Percentiles rank a stretch among this genome's conserved stretches.
Evolutionary conservation across 1,284 basidiomycete species (phyloP).

Genomic region (Ceraceosorus guamensis): DNA sequence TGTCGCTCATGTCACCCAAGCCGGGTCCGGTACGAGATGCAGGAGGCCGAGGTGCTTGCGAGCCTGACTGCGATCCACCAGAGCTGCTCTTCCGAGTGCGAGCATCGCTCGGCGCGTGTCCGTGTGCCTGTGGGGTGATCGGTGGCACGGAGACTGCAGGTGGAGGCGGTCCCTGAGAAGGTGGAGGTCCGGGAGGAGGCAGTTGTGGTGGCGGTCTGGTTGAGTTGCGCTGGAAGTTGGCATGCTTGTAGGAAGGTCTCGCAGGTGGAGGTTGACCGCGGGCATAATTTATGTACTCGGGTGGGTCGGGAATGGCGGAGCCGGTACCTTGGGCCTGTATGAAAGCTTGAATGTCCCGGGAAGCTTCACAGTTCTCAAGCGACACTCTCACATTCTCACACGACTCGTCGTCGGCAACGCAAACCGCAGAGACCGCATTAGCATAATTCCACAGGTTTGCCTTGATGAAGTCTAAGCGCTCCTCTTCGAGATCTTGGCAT

Average conservation of each 20-base stretch:
- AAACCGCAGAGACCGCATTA: conserved; percentile 88
- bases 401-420: conserved; percentile 82
- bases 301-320: conserved; percentile 40
- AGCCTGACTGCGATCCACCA: background rate
- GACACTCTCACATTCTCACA: conserved; percentile 45
- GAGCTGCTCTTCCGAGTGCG: background rate
- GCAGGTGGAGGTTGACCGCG: conserved; percentile 39
- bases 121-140: no score
- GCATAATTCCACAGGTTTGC: conserved; percentile 93
- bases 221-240: conserved; percentile 39
- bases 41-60: background rate
- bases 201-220: conserved; percentile 23
- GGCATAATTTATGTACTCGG: conserved; percentile 47
- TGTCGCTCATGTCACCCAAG: no score
- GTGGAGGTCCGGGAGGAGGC: conserved; percentile 1
- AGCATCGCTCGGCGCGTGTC: no score
- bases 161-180: background rate
- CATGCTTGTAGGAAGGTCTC: conserved; percentile 25
- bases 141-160: no score
- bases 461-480: conserved; percentile 85
- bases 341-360: conserved; percentile 37
- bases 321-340: conserved; percentile 44
- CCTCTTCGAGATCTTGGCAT: conserved; percentile 92
- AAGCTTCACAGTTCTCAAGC: conserved; percentile 41
- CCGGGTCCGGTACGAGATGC: background rate